Base-by-base conservation (phyloP, 768 basidiomycete genomes). In the Ramaria sp. region DNA sequence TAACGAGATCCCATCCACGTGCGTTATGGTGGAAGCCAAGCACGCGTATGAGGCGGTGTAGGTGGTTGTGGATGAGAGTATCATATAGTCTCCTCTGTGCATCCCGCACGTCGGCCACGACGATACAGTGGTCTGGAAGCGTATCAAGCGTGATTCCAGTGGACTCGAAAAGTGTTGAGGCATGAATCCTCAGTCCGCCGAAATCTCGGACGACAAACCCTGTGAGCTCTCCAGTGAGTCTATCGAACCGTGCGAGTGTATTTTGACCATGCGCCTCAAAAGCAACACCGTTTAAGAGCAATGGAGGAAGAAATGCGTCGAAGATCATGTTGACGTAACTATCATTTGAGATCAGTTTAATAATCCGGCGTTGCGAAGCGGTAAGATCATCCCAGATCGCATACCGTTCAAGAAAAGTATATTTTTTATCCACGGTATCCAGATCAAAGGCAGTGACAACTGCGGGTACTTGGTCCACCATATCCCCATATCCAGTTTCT, bases 191-290 rank as follows among this genome's bases (percentile, higher is more conserved):
- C 54, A 81, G 66, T 6, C 79, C 79, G 5, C 78, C 78, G 16
- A 81, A 70, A 59, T 81, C 79, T 32, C 79, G 76, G 53, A 79
- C 60, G 28, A 80, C 70, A 61, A 81, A 79, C 16, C 78, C 78
- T 16, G 68, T 64, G 8, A 73, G 66, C 48, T 69, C 68, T 30
- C 72, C 70, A 1, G 75, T 74, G 12, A 62, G 51, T 1, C 62
- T 57, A 56, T 77, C 69, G 52, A 78, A 71, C 20, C 78, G 75
- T 36, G 71, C 69, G 6, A 78, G 71, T 16, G 75, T 69, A 60
- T 80, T 81, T 57, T 81, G 79, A 1, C 78, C 77, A 61, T 81
- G 79, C 9, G 78, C 79, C 64, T 81, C 79, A 50, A 81, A 78
- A 6, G 75, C 74, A n/a, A 79, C 74, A 3, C 78, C 78, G 48